These are phyloP conservation scores for Cryptococcus depauperatus DNA, from an alignment of 1,284 basidiomycete genomes.

Conservation along the genomic window DNA sequence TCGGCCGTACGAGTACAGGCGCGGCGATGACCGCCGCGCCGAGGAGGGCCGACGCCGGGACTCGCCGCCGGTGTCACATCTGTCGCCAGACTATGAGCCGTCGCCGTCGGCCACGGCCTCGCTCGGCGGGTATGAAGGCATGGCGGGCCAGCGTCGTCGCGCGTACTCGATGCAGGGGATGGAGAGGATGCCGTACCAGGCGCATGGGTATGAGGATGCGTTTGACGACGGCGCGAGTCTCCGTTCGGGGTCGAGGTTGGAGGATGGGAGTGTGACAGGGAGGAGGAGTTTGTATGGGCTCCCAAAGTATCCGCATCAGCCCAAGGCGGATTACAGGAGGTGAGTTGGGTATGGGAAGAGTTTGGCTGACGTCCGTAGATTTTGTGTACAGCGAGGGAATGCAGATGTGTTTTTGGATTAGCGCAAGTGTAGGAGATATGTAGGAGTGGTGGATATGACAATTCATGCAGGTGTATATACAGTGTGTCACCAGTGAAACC, in stretches of 20 bases:
- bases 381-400: conserved; percentile 29
- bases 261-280: conserved; percentile 52
- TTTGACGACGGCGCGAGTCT: conserved; percentile 29
- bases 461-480: too few species aligned
- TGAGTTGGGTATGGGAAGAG: conserved; percentile 10
- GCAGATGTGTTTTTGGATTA: conserved; percentile 33
- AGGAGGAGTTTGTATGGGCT: conserved; percentile 49
- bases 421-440: too few species aligned
- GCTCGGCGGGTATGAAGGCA: too few species aligned
- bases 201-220: conserved; percentile 6
- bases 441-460: too few species aligned
- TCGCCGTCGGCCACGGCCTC: too few species aligned
- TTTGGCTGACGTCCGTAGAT: conserved; percentile 14
- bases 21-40: too few species aligned
- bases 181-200: conserved; percentile 7
- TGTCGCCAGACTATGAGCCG: too few species aligned
- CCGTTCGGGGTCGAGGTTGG: conserved; percentile 21
- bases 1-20: too few species aligned
- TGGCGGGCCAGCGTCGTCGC: conserved; percentile 2
- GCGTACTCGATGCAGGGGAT: conserved; percentile 13
- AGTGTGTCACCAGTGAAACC: too few species aligned
- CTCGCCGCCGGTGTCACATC: too few species aligned
- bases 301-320: conserved; percentile 27
- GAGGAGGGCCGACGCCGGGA: too few species aligned
- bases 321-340: conserved; percentile 30